Evolutionary conservation across 176 grass and related monocot species (phyloP).

Genomic region (Hordeum marinum): DNA sequence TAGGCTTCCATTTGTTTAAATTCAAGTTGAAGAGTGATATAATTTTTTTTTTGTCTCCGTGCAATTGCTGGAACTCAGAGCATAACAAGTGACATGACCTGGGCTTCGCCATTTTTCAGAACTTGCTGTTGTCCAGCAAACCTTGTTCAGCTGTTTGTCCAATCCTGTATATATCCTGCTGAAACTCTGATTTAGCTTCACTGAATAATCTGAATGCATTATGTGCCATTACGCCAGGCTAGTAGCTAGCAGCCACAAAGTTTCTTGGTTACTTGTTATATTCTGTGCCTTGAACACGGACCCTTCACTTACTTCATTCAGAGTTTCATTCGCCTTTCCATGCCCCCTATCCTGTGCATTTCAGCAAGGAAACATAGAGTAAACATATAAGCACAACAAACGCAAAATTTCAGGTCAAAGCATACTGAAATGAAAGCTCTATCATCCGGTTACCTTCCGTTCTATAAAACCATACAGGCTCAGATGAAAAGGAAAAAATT

Average conservation of each 20-base stretch:
- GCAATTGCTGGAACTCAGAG: not conserved
- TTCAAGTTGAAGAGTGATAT: not conserved
- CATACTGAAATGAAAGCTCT: conserved; percentile 3
- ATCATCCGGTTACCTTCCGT: not conserved
- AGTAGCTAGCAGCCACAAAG: not conserved
- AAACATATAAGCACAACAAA: not conserved
- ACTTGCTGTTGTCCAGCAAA: not conserved
- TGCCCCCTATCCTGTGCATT: not conserved
- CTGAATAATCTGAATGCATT: conserved; percentile 5
- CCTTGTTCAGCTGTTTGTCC: not conserved
- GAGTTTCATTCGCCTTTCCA: not conserved
- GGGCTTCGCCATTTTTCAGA: not conserved
- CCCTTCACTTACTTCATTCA: not conserved
- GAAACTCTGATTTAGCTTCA: not conserved
- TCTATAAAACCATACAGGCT: not conserved
- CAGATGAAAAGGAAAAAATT: not conserved
- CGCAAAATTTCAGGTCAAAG: not conserved
- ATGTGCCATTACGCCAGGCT: not conserved
- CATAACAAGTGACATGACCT: not conserved
- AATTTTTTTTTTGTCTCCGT: not conserved
- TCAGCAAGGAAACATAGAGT: not conserved
- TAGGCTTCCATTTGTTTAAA: not conserved
- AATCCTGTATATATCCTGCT: not conserved
- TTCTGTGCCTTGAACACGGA: not conserved
- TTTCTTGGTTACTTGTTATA: not conserved